Evolutionary conservation across 2,329 filamentous ascomycete genomes (phyloP).

Genomic region (Hymenoscyphus occultus): DNA sequence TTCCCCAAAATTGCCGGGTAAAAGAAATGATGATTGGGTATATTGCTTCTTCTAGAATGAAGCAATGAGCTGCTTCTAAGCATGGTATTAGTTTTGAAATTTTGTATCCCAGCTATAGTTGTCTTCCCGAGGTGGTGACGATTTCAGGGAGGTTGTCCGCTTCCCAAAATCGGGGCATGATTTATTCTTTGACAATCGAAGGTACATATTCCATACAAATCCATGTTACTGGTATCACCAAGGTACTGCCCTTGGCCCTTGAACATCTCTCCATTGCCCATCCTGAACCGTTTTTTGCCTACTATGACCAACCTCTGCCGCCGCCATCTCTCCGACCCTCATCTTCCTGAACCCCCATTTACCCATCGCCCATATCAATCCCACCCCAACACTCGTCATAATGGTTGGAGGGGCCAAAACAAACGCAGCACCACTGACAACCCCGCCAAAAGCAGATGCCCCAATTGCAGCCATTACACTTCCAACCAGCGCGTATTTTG

Average conservation of each 20-base stretch:
- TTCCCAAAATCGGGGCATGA: too few relatives aligned
- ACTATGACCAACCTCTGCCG: constrained; percentile 22
- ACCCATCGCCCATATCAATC: constrained; percentile 31
- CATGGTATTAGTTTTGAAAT: too few relatives aligned
- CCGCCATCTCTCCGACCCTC: constrained; percentile 26
- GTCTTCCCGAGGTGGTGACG: too few relatives aligned
- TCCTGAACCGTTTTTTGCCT: constrained; percentile 25
- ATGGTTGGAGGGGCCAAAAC: constrained; percentile 34
- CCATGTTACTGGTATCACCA: constrained; percentile 25
- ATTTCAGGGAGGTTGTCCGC: too few relatives aligned
- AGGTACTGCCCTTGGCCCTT: constrained; percentile 32
- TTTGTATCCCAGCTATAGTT: too few relatives aligned
- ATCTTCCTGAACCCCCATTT: constrained; percentile 36
- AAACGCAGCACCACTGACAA: constrained; percentile 32
- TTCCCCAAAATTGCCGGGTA: too few relatives aligned
- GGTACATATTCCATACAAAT: not conserved
- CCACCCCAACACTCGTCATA: constrained; percentile 29
- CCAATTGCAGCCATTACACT: constrained; percentile 32
- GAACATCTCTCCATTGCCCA: constrained; percentile 35
- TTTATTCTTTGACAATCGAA: not conserved
- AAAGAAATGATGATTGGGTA: too few relatives aligned
- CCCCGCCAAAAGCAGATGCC: constrained; percentile 32
- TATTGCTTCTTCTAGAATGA: too few relatives aligned
- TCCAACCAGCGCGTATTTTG: constrained; percentile 35
- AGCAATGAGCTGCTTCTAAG: too few relatives aligned